These are phyloP conservation scores for Penicillium sp. DNA, from an alignment of 2,329 filamentous ascomycete species.

Conservation along the genomic window DNA sequence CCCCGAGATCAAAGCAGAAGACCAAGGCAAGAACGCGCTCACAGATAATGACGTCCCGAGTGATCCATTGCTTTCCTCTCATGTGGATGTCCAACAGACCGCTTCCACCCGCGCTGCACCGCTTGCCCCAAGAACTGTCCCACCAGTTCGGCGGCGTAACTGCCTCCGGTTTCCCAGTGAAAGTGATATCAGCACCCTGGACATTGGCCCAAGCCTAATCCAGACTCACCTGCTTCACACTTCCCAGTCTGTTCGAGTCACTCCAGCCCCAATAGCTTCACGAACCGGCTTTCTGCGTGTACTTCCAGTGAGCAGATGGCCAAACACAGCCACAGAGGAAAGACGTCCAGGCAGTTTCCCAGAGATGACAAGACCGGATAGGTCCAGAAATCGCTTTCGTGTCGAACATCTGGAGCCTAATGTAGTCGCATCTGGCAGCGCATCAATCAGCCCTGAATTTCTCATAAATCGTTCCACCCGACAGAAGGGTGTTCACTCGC, in stretches of 20 bases:
- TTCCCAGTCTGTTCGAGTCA: not conserved
- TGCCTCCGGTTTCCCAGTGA: constrained; percentile 12
- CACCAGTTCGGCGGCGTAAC: not conserved
- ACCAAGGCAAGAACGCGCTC: not conserved
- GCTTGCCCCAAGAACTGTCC: not conserved
- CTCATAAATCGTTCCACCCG: not conserved
- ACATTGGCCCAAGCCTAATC: constrained; percentile 21
- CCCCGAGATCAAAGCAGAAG: not conserved
- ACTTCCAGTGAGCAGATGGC: not conserved
- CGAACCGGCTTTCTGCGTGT: not conserved
- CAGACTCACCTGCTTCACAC: not conserved
- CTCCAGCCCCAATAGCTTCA: not conserved
- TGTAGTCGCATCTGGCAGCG: not conserved
- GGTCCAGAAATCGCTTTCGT: not conserved
- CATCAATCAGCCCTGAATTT: not conserved
- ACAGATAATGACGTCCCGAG: not conserved
- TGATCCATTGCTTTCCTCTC: not conserved
- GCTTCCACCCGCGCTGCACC: not conserved
- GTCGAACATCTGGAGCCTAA: not conserved
- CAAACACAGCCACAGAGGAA: not conserved
- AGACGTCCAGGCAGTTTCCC: not conserved
- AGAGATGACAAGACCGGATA: not conserved
- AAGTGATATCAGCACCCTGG: constrained; percentile 28
- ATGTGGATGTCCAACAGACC: not conserved
- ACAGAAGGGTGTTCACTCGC: too few species aligned